Base-by-base conservation (phyloP, 805 yeast species). In the Candida chilensis region DNA sequence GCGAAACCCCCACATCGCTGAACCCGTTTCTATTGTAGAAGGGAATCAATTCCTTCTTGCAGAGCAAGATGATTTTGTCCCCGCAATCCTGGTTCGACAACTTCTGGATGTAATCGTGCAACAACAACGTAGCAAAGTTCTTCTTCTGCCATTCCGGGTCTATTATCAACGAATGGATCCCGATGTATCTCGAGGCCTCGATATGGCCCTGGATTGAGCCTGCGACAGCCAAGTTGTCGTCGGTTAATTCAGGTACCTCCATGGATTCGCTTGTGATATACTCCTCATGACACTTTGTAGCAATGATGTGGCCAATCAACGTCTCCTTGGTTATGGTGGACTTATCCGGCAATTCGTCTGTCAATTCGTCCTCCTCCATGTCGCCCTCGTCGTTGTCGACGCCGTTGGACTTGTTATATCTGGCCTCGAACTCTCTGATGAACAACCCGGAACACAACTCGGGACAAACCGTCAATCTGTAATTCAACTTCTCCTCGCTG, bases 91-190 rank as follows among this genome's bases (percentile, higher is more conserved):
- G 94, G 50, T 86, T 86, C 29, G 85, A 74, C 53, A 90, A 61
- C 48, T 90, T 84, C 54, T 92, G 96, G 37, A 88, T 71, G 57
- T 84, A 92, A 56, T 90, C 98, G 42, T 82, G 86, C 45, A 90
- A 55, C 47, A 90, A 58, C 35, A 87, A 61, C 10, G 94, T 74
- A 6, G 94, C 97, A 35, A 92, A 62, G 48, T 83, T 84, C 54
- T 76, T 71, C 35, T 88, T 84, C 50, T 79, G 85, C 67, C 75
- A 85, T 24, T 75, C 74, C 15, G 87, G 83, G 41, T 75, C 75
- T 17, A 92, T 73, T 3, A 76, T 88, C 16, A 90, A 59, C 4
- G 92, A 75, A 52, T 92, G 97, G 29, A 90, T 66, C 3, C 88
- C 96, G 35, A 90, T 74, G 24, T 67, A 62, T 28, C 74, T 59